Conservation (phyloP, 164 flowering plant genomes). For the Magnolia changhungtana region DNA sequence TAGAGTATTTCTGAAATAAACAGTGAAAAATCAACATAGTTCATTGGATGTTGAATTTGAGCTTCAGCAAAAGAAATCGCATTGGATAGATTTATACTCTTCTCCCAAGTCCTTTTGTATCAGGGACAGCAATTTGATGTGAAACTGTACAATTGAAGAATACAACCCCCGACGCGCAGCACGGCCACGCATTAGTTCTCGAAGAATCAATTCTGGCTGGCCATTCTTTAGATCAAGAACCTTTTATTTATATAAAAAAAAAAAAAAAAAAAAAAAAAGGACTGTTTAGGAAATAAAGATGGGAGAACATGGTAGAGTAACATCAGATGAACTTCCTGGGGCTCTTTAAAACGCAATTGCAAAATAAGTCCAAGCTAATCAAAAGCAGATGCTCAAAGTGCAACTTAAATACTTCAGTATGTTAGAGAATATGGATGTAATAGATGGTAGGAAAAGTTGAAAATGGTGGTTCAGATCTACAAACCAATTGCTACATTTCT, state of each 20-base stretch:
- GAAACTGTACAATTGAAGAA: slow-evolving; percentile 47
- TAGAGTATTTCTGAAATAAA: slow-evolving; percentile 31
- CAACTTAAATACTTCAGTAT: no score
- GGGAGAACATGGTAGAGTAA: background rate
- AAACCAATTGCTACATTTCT: no score
- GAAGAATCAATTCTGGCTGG: slow-evolving; percentile 52
- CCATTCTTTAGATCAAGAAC: slow-evolving; percentile 60
- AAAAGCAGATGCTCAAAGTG: no score
- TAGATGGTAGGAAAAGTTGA: no score
- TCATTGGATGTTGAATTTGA: background rate
- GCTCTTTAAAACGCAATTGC: no score
- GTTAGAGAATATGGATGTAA: no score
- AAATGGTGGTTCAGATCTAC: no score
- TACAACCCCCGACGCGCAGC: slow-evolving; percentile 30
- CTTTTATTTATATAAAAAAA: slow-evolving; percentile 22
- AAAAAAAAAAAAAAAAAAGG: background rate
- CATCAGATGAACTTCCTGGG: no score
- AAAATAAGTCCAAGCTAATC: no score
- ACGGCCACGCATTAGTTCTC: slow-evolving; percentile 49
- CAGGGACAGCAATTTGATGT: slow-evolving; percentile 41
- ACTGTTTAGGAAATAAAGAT: background rate
- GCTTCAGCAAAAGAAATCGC: background rate
- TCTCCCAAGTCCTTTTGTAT: slow-evolving; percentile 47
- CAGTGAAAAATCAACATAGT: background rate
- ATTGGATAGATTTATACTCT: slow-evolving; percentile 31